Percentiles rank a stretch among this genome's conserved stretches.
These are phyloP conservation scores for Fragaria ananassa DNA, from an alignment of 306 rosid species.

Conservation along the genomic window DNA sequence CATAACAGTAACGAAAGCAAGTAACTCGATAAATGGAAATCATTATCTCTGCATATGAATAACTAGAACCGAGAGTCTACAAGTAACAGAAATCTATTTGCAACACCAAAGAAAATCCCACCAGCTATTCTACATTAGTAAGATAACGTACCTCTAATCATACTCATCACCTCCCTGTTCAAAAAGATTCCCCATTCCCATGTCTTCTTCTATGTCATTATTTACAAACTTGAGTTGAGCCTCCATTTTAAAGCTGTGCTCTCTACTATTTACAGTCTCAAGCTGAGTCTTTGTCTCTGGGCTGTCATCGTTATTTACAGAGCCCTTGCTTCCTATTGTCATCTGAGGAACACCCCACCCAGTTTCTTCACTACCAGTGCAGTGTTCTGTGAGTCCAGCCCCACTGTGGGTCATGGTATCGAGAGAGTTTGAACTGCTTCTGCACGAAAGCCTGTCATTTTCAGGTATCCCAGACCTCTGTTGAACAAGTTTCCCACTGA, in stretches of 20 bases:
- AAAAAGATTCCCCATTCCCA: slow-evolving; percentile 68
- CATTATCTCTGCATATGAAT: neutral
- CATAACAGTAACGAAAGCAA: neutral
- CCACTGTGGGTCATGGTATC: slow-evolving; percentile 27
- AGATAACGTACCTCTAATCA: slow-evolving; percentile 55
- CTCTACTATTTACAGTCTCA: slow-evolving; percentile 84
- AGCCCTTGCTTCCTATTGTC: slow-evolving; percentile 38
- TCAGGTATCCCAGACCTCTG: slow-evolving; percentile 39
- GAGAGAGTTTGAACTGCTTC: slow-evolving; percentile 36
- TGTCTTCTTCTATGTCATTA: slow-evolving; percentile 55
- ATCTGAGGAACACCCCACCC: slow-evolving; percentile 39
- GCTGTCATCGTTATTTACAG: slow-evolving; percentile 65
- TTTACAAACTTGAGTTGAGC: slow-evolving; percentile 82
- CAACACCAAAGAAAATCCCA: neutral
- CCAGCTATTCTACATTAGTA: slow-evolving; percentile 6
- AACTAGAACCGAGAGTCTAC: neutral
- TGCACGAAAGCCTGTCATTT: slow-evolving; percentile 50
- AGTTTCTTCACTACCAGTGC: slow-evolving; percentile 44
- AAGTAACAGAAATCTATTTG: neutral
- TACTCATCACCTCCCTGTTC: slow-evolving; percentile 45
- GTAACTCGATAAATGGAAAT: neutral
- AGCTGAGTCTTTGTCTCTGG: slow-evolving; percentile 49
- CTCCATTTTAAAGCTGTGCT: slow-evolving; percentile 58
- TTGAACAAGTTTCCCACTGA: slow-evolving; percentile 37
- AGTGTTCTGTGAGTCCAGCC: slow-evolving; percentile 31